Conservation (phyloP, 75 land plant species). For the Pseudotsuga menziesii region DNA sequence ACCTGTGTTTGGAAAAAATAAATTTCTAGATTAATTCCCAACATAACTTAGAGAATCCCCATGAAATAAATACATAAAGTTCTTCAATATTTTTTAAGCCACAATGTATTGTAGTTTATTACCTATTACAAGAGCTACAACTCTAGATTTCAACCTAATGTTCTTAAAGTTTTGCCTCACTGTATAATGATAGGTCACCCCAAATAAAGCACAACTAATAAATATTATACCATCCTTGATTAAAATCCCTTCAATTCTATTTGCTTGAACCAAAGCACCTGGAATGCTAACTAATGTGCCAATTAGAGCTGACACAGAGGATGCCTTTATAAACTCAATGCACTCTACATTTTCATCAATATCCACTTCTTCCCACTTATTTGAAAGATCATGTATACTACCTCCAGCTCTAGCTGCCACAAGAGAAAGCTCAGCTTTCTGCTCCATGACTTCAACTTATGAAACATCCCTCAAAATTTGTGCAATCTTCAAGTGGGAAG, state of each 20-base stretch:
- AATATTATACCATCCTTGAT: slow-evolving; percentile 34
- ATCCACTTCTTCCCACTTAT: slow-evolving; percentile 19
- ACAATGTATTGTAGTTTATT: slow-evolving; percentile 6
- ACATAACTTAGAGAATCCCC: not conserved
- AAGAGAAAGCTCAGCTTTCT: slow-evolving; percentile 66
- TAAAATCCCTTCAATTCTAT: slow-evolving; percentile 24
- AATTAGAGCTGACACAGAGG: slow-evolving; percentile 56
- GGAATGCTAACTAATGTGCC: slow-evolving; percentile 82
- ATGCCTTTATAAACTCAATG: slow-evolving; percentile 81
- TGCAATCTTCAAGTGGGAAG: slow-evolving; percentile 54
- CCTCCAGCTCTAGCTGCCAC: slow-evolving; percentile 29
- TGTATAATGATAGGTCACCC: slow-evolving; percentile 82
- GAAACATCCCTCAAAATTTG: slow-evolving; percentile 57
- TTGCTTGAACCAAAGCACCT: slow-evolving; percentile 29
- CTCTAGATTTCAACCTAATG: slow-evolving; percentile 79
- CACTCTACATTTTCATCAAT: slow-evolving; percentile 65
- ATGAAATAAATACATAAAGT: not conserved
- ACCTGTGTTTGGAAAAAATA: slow-evolving; percentile 34
- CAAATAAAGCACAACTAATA: slow-evolving; percentile 78
- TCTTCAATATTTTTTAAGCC: not conserved
- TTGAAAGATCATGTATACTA: slow-evolving; percentile 11
- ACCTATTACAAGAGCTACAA: slow-evolving; percentile 79
- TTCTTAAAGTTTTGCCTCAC: slow-evolving; percentile 83
- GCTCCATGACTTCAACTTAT: slow-evolving; percentile 66
- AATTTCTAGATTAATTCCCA: not conserved